Conservation (phyloP, 2,329 filamentous ascomycete genomes). For the Xylariaceae sp. region DNA sequence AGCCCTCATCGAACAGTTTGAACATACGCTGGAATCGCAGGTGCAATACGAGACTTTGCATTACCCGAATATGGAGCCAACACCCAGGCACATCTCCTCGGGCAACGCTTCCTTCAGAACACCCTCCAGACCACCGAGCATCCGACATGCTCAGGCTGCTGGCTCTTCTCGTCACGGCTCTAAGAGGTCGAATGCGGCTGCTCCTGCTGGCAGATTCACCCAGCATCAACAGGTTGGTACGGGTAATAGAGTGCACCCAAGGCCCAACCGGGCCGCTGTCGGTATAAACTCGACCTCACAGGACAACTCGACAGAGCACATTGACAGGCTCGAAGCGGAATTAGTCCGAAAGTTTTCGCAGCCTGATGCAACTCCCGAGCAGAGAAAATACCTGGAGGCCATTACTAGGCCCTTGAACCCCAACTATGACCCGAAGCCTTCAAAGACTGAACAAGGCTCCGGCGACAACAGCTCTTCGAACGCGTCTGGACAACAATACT, state of each 20-base stretch:
- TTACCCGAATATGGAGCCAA: slow-evolving; percentile 16
- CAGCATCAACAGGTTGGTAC: slow-evolving; percentile 17
- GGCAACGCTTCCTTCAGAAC: slow-evolving; percentile 11
- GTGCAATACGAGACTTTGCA: slow-evolving; percentile 12
- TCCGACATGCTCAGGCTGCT: slow-evolving; percentile 21
- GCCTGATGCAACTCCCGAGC: slow-evolving; percentile 9
- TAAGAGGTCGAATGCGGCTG: slow-evolving; percentile 13
- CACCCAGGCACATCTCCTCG: slow-evolving; percentile 10
- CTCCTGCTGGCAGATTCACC: slow-evolving; percentile 9
- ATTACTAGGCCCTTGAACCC: slow-evolving; percentile 12
- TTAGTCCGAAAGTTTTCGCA: slow-evolving; percentile 17
- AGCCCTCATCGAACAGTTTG: slow-evolving; percentile 46
- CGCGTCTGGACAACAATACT: slow-evolving; percentile 1
- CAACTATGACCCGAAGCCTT: slow-evolving; percentile 9
- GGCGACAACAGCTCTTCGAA: slow-evolving; percentile 13
- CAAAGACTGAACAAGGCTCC: slow-evolving; percentile 1
- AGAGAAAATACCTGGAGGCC: slow-evolving; percentile 10
- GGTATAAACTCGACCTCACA: slow-evolving; percentile 27
- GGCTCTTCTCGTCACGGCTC: slow-evolving; percentile 21
- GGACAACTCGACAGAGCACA: slow-evolving; percentile 17
- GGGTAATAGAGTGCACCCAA: slow-evolving; percentile 7
- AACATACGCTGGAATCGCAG: slow-evolving; percentile 41
- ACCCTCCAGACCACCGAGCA: slow-evolving; percentile 25
- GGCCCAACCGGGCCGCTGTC: slow-evolving; percentile 15
- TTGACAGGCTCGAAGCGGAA: slow-evolving; percentile 22